Conservation (phyloP, 192 early-diverging fungal genomes). For the Diversispora epigaea region DNA sequence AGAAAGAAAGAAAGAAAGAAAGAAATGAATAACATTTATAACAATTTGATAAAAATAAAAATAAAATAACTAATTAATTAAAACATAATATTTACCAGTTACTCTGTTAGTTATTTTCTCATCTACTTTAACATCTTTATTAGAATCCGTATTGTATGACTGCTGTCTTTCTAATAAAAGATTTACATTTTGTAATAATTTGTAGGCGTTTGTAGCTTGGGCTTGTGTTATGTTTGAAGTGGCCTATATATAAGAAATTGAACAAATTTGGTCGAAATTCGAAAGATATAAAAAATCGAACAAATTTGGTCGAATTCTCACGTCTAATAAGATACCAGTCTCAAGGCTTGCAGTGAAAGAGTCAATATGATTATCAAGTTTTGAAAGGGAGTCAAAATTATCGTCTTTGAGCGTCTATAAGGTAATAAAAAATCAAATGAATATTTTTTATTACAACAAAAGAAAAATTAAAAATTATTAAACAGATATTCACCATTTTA, state of each 20-base stretch:
- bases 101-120: constrained; percentile 8
- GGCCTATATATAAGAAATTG: constrained; percentile 8
- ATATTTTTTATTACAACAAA: no score
- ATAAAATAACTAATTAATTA: not conserved
- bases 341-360: constrained; percentile 28
- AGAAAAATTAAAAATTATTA: no score
- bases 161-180: constrained; percentile 14
- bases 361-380: constrained; percentile 16
- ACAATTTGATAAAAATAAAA: not conserved
- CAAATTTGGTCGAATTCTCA: not conserved
- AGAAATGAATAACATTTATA: not conserved
- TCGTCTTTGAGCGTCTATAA: constrained; percentile 5
- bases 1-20: no score
- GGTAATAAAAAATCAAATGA: not conserved
- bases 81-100: constrained; percentile 13
- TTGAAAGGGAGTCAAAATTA: constrained; percentile 1
- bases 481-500: no score
- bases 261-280: not conserved
- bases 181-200: constrained; percentile 28
- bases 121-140: not conserved
- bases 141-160: not conserved
- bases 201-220: not conserved
- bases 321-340: constrained; percentile 13
- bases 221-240: constrained; percentile 8
- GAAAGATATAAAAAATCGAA: not conserved